phyloP scores from a whole-genome alignment of 768 basidiomycete species.

The Suillus americanus region DNA sequence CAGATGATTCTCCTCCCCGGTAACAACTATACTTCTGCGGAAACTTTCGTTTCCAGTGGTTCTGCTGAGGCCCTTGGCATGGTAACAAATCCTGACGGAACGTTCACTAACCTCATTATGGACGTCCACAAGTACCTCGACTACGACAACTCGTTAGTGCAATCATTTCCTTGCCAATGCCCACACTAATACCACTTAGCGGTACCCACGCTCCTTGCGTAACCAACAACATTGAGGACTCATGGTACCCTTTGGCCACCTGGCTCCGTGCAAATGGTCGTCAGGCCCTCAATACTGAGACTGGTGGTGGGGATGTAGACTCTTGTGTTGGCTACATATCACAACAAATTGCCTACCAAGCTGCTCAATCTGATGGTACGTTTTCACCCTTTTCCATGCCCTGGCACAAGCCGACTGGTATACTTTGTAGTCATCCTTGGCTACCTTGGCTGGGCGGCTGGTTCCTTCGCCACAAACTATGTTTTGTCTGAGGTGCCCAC shows the following conservation, averaged over 20 bases:
- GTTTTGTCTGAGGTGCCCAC: slow-evolving; percentile 34
- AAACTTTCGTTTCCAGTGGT: slow-evolving; percentile 49
- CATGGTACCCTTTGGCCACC: slow-evolving; percentile 45
- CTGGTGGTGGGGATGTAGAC: slow-evolving; percentile 56
- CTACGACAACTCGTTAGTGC: slow-evolving; percentile 46
- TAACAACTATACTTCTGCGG: slow-evolving; percentile 53
- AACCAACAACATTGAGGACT: slow-evolving; percentile 51
- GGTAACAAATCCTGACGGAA: slow-evolving; percentile 48
- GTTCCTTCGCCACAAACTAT: slow-evolving; percentile 44
- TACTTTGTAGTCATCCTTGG: slow-evolving; percentile 44
- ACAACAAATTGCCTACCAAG: slow-evolving; percentile 47
- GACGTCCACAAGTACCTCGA: slow-evolving; percentile 69
- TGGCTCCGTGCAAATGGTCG: slow-evolving; percentile 52
- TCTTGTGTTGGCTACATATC: slow-evolving; percentile 48
- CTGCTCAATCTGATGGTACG: slow-evolving; percentile 49
- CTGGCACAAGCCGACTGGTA: not conserved
- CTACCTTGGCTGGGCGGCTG: slow-evolving; percentile 58
- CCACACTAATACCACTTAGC: slow-evolving; percentile 17
- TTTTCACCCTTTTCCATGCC: not conserved
- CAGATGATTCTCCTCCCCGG: slow-evolving; percentile 63
- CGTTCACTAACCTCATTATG: slow-evolving; percentile 47
- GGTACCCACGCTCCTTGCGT: slow-evolving; percentile 47
- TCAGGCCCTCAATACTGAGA: slow-evolving; percentile 61
- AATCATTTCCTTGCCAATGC: slow-evolving; percentile 15
- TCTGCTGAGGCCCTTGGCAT: slow-evolving; percentile 48